Conservation (phyloP, 2,329 filamentous ascomycete genomes). For the Teratosphaeria pseudoeucalypti region DNA sequence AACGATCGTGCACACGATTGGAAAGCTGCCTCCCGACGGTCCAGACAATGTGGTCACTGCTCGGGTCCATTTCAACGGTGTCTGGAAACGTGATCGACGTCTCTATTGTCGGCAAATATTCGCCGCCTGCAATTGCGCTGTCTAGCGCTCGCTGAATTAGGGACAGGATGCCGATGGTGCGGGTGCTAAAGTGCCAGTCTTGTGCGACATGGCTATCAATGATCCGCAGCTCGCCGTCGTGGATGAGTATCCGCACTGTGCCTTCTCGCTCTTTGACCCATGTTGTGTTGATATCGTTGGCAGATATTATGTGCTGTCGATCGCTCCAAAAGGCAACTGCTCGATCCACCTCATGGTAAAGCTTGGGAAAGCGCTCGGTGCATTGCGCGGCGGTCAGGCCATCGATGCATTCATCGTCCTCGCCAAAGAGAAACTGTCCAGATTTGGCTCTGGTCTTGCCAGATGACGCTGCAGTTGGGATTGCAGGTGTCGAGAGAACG, state of each 20-base stretch:
- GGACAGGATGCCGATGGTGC: constrained; percentile 30
- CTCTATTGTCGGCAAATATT: not conserved
- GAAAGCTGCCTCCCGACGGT: not conserved
- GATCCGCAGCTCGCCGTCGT: constrained; percentile 17
- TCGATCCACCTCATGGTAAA: constrained; percentile 23
- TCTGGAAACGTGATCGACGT: constrained; percentile 2
- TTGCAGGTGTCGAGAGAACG: not conserved
- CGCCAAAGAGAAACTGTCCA: not conserved
- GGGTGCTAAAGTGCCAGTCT: not conserved
- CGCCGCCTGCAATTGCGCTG: constrained; percentile 33
- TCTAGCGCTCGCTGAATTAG: constrained; percentile 39
- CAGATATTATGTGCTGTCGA: constrained; percentile 16
- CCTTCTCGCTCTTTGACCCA: constrained; percentile 6
- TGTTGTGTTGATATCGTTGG: constrained; percentile 15
- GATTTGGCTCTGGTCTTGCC: too few species aligned
- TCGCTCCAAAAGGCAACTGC: constrained; percentile 16
- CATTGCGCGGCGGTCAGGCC: constrained; percentile 21
- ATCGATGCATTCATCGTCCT: constrained; percentile 3
- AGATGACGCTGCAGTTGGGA: not conserved
- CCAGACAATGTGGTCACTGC: constrained; percentile 15
- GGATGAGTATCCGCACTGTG: constrained; percentile 28
- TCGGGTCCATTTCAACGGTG: constrained; percentile 1
- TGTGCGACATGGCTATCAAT: not conserved
- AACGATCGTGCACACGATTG: constrained; percentile 15
- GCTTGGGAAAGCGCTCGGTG: constrained; percentile 21